Conservation (phyloP, 352 stramenopile genomes). For the Pythium dissimile region DNA sequence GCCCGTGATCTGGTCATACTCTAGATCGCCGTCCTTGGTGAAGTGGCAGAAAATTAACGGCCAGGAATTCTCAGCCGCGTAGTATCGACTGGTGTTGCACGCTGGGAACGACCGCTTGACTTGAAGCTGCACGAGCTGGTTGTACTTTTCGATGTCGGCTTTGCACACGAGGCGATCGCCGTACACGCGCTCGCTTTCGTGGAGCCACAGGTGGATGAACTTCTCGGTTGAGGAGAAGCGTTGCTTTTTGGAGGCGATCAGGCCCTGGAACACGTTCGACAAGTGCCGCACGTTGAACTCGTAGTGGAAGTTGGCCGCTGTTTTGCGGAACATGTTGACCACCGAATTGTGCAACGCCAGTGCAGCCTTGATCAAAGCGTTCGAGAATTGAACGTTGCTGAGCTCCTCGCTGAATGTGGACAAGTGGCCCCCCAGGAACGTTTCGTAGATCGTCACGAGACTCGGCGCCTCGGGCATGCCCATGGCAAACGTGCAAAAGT, state of each 20-base stretch:
- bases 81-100: slow-evolving; percentile 91
- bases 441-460: slow-evolving; percentile 96
- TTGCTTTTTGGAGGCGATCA: slow-evolving; percentile 92
- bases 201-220: slow-evolving; percentile 94
- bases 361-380: slow-evolving; percentile 92
- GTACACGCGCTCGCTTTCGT: slow-evolving; percentile 96
- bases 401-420: slow-evolving; percentile 88
- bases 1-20: slow-evolving; percentile 93
- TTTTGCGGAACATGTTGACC: slow-evolving; percentile 92
- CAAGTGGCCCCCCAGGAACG: slow-evolving; percentile 93
- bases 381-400: slow-evolving; percentile 83
- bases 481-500: slow-evolving; percentile 96
- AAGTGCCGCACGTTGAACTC: slow-evolving; percentile 97
- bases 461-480: slow-evolving; percentile 91
- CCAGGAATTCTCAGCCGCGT: slow-evolving; percentile 93
- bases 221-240: slow-evolving; percentile 92
- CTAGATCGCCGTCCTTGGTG: slow-evolving; percentile 88
- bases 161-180: slow-evolving; percentile 92
- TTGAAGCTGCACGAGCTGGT: slow-evolving; percentile 91
- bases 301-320: slow-evolving; percentile 96
- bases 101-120: slow-evolving; percentile 93
- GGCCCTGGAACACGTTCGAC: slow-evolving; percentile 95
- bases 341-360: slow-evolving; percentile 91
- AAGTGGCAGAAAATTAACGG: slow-evolving; percentile 96
- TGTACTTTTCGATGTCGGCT: slow-evolving; percentile 93